These are phyloP conservation scores for Graphilbum ipis-grandicollis DNA, from an alignment of 2,329 filamentous ascomycete genomes.

Conservation along the genomic window DNA sequence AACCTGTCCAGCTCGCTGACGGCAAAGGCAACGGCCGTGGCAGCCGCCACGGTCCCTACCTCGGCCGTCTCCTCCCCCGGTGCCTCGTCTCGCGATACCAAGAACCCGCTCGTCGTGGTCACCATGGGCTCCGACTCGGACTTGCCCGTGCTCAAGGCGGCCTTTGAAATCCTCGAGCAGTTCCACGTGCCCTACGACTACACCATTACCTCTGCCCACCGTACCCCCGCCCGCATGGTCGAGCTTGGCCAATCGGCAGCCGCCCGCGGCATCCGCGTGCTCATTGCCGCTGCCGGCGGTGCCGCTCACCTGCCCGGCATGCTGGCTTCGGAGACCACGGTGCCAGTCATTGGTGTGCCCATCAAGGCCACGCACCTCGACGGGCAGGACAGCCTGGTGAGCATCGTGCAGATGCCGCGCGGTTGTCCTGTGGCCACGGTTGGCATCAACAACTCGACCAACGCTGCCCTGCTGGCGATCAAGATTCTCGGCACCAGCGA, in stretches of 20 bases:
- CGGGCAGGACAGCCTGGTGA: constrained; percentile 52
- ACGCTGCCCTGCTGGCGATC: constrained; percentile 28
- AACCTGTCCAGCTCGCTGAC: constrained; percentile 8
- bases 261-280: constrained; percentile 48
- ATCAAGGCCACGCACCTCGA: constrained; percentile 59
- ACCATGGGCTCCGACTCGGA: constrained; percentile 79
- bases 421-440: constrained; percentile 61
- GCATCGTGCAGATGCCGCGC: constrained; percentile 60
- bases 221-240: constrained; percentile 55
- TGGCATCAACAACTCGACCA: constrained; percentile 65
- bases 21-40: neutral
- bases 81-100: constrained; percentile 11
- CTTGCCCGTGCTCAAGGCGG: constrained; percentile 47
- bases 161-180: constrained; percentile 47
- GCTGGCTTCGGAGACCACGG: constrained; percentile 49
- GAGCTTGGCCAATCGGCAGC: constrained; percentile 47
- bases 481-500: constrained; percentile 17
- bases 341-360: constrained; percentile 64
- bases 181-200: constrained; percentile 57
- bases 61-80: constrained; percentile 1
- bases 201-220: constrained; percentile 65
- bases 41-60: neutral
- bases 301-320: constrained; percentile 63
- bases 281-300: constrained; percentile 61
- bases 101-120: constrained; percentile 47